phyloP scores from a whole-genome alignment of 1,284 basidiomycete genomes.

The Chiua sp. region DNA sequence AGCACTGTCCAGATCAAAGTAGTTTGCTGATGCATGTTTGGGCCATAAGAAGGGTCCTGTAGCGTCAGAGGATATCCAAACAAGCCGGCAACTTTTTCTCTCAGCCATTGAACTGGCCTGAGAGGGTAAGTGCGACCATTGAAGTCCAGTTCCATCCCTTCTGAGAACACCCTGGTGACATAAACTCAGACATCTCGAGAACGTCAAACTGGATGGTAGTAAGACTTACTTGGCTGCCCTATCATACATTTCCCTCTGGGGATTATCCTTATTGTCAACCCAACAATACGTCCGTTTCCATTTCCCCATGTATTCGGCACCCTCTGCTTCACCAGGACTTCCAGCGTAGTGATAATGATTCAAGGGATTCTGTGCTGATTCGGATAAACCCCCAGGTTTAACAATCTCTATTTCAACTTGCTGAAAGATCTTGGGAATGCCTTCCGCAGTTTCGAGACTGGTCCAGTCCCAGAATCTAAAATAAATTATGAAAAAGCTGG shows the following conservation, averaged over 20 bases:
- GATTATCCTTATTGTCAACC: slow-evolving; percentile 4
- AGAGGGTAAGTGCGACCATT: not conserved
- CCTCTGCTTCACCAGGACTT: slow-evolving; percentile 2
- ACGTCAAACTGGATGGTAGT: not conserved
- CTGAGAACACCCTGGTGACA: slow-evolving; percentile 11
- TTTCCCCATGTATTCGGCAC: slow-evolving; percentile 12
- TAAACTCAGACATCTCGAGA: not conserved
- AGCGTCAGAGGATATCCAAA: slow-evolving; percentile 19
- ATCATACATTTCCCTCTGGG: slow-evolving; percentile 13
- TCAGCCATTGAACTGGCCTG: slow-evolving; percentile 14
- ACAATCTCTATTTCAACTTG: not conserved
- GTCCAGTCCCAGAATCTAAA: slow-evolving; percentile 28
- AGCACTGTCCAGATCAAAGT: too few relatives aligned
- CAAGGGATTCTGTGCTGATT: slow-evolving; percentile 15
- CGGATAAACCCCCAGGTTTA: not conserved
- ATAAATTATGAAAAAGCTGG: not conserved
- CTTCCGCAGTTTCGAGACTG: not conserved
- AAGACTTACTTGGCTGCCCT: slow-evolving; percentile 9
- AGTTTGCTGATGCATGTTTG: slow-evolving; percentile 13
- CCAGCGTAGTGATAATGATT: slow-evolving; percentile 20
- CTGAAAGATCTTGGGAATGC: slow-evolving; percentile 17
- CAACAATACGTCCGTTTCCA: slow-evolving; percentile 25
- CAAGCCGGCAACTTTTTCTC: slow-evolving; percentile 14
- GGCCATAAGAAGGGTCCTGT: slow-evolving; percentile 8
- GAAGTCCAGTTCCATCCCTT: not conserved